phyloP scores from a whole-genome alignment of 108 stramenopile genomes.

The Pseudonitzschia pungens region DNA sequence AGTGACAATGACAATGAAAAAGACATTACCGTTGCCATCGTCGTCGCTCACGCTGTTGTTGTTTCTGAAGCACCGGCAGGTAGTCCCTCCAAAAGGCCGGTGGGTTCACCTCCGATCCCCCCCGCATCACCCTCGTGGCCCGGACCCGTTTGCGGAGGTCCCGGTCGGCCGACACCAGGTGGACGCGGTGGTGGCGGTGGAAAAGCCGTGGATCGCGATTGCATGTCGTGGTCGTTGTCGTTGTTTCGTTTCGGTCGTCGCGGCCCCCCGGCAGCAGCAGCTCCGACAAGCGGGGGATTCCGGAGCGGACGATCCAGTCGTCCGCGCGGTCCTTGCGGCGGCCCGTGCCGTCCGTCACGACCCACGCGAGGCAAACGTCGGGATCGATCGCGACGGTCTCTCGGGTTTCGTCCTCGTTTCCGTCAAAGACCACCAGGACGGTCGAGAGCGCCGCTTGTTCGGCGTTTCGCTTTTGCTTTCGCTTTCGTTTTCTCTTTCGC shows the following conservation, averaged over 20 bases:
- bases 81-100: conserved; percentile 17
- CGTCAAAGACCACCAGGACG: conserved; percentile 1
- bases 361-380: background rate
- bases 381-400: background rate
- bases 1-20: too few relatives aligned
- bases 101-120: conserved; percentile 13
- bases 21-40: background rate
- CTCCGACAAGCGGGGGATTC: background rate
- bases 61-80: background rate
- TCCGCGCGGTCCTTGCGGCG: conserved; percentile 18
- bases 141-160: conserved; percentile 11
- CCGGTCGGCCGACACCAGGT: conserved; percentile 19
- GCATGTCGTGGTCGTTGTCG: too few relatives aligned
- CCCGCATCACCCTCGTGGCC: conserved; percentile 1
- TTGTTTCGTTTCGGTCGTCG: background rate
- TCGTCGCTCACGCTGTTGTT: background rate
- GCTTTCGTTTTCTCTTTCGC: background rate
- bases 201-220: background rate
- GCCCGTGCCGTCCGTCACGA: background rate
- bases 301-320: conserved; percentile 10
- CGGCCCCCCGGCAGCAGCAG: background rate
- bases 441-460: background rate
- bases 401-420: background rate
- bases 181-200: background rate
- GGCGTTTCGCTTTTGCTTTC: background rate